These are phyloP conservation scores for Smallanthus sonchifolius DNA, from an alignment of 129 eudicot species.

Conservation along the genomic window DNA sequence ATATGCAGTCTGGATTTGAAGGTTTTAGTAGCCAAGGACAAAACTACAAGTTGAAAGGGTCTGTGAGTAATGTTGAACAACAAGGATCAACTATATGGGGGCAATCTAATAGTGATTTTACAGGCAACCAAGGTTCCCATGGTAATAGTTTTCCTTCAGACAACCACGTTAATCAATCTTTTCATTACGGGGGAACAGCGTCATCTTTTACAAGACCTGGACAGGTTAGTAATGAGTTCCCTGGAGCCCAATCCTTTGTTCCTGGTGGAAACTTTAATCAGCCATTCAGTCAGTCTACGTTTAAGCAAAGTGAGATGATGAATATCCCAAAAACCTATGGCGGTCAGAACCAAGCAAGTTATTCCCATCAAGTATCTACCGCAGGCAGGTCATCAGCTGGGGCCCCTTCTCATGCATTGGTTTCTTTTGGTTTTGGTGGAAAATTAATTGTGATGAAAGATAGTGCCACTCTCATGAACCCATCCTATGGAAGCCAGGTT, in stretches of 20 bases:
- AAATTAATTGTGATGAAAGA: slow-evolving; percentile 83
- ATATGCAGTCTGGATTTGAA: slow-evolving; percentile 16
- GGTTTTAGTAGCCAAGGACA: no score
- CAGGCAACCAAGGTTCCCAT: background rate
- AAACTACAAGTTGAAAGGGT: slow-evolving; percentile 44
- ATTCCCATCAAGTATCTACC: slow-evolving; percentile 28
- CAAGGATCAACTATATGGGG: slow-evolving; percentile 23
- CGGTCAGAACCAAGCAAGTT: slow-evolving; percentile 18
- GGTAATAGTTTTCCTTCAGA: no score
- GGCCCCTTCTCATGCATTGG: slow-evolving; percentile 90
- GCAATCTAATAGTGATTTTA: slow-evolving; percentile 28
- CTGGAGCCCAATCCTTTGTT: slow-evolving; percentile 40
- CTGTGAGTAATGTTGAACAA: slow-evolving; percentile 28
- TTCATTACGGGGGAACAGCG: slow-evolving; percentile 32
- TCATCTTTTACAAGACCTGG: slow-evolving; percentile 37
- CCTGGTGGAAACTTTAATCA: slow-evolving; percentile 42
- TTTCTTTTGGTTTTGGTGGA: slow-evolving; percentile 95
- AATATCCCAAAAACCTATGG: slow-evolving; percentile 35
- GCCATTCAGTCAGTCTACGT: slow-evolving; percentile 32
- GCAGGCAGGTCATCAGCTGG: slow-evolving; percentile 79
- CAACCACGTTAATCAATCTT: slow-evolving; percentile 8
- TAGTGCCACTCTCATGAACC: slow-evolving; percentile 24
- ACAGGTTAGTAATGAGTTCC: slow-evolving; percentile 36
- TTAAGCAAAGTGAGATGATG: slow-evolving; percentile 40
- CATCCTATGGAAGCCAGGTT: slow-evolving; percentile 64